Evolutionary conservation across 1,284 basidiomycete species (phyloP).

Genomic region (Austroboletus novae-zelandiae): DNA sequence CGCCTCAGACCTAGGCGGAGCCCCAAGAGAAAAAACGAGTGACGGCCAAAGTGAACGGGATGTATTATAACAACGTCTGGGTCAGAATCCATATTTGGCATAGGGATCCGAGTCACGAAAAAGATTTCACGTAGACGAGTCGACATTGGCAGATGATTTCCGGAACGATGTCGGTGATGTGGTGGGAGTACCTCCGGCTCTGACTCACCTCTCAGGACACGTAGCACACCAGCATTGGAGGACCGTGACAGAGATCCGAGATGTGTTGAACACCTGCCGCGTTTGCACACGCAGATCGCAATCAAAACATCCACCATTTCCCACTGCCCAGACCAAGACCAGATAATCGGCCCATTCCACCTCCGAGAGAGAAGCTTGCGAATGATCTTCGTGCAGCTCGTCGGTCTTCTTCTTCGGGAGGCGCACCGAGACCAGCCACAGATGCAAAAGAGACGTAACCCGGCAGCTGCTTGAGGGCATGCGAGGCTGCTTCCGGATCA

Average conservation of each 20-base stretch:
- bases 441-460: slow-evolving; percentile 68
- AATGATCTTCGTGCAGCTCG: slow-evolving; percentile 11
- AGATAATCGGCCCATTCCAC: slow-evolving; percentile 18
- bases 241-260: slow-evolving; percentile 6
- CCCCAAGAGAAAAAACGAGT: slow-evolving; percentile 8
- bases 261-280: slow-evolving; percentile 6
- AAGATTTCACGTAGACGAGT: slow-evolving; percentile 5
- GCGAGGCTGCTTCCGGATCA: slow-evolving; percentile 60
- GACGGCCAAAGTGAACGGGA: slow-evolving; percentile 10
- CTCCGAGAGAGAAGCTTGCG: slow-evolving; percentile 15
- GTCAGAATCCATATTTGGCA: slow-evolving; percentile 19
- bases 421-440: slow-evolving; percentile 67
- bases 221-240: slow-evolving; percentile 4
- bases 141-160: slow-evolving; percentile 6
- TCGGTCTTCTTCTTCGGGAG: slow-evolving; percentile 41
- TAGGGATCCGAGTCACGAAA: slow-evolving; percentile 8
- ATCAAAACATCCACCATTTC: slow-evolving; percentile 30
- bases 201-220: slow-evolving; percentile 24
- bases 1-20: slow-evolving; percentile 9
- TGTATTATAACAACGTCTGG: slow-evolving; percentile 14
- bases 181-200: slow-evolving; percentile 5
- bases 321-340: slow-evolving; percentile 25
- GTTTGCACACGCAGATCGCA: slow-evolving; percentile 1
- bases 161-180: slow-evolving; percentile 1
- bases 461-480: slow-evolving; percentile 51